Conservation (phyloP, 1,284 basidiomycete species). For the Fistulinella cinereoalba region DNA sequence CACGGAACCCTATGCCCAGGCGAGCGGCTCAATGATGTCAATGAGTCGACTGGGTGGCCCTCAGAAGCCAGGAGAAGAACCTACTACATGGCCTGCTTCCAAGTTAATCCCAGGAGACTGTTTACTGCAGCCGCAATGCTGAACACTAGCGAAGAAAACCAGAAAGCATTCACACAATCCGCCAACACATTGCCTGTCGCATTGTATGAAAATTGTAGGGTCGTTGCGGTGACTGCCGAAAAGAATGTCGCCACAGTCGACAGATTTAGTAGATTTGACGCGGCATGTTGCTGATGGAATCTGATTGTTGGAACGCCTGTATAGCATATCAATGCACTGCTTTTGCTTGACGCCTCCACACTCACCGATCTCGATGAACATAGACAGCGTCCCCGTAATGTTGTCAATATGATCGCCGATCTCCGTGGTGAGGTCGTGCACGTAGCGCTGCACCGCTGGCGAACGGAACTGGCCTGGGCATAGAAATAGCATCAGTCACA, state of each 20-base stretch:
- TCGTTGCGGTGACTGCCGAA: conserved; percentile 52
- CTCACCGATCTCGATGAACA: conserved; percentile 54
- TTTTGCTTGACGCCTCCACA: background rate
- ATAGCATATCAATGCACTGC: conserved; percentile 4
- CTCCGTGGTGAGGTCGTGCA: conserved; percentile 51
- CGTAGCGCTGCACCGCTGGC: conserved; percentile 51
- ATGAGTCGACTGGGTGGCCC: background rate
- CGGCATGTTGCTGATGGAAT: conserved; percentile 55
- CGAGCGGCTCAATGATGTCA: conserved; percentile 41
- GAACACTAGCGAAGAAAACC: conserved; percentile 59
- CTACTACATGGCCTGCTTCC: conserved; percentile 62
- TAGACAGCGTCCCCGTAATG: conserved; percentile 45
- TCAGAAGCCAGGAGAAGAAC: conserved; percentile 1
- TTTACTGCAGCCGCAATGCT: conserved; percentile 61
- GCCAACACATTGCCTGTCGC: conserved; percentile 19
- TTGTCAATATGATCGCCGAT: conserved; percentile 53
- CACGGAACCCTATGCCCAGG: conserved; percentile 55
- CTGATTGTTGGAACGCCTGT: conserved; percentile 55
- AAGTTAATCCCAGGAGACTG: conserved; percentile 53
- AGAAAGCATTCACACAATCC: conserved; percentile 53
- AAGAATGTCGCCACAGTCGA: conserved; percentile 61
- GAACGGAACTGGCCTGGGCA: conserved; percentile 44
- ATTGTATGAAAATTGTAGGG: conserved; percentile 45
- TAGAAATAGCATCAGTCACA: background rate
- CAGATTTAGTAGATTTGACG: conserved; percentile 49